Base-by-base conservation (phyloP, 1,139 yeast genomes). In the Candida anutae region DNA sequence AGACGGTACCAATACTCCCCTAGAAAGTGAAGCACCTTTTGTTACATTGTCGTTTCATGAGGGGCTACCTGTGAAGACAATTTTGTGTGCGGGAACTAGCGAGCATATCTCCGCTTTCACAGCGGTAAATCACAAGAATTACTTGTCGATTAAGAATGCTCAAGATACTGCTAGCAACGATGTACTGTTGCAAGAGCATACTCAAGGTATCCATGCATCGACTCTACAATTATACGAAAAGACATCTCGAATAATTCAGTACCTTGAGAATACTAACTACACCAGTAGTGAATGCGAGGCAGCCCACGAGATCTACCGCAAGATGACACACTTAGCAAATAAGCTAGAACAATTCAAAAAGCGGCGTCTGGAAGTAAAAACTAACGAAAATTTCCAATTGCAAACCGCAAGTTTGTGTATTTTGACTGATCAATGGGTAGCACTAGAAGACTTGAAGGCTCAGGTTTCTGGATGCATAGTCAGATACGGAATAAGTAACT, bases 71-170 rank as follows among this genome's bases (percentile, higher is more conserved):
- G 22, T 37, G 18, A 31, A 30, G 13, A 40, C 53, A 1, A 32
- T 31, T 4, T 35, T 52, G 10, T 27, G 40, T 5, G 35, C 49
- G 2, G 46, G 40, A 22, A 53, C 46, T 17, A 48, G 50, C 8
- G 62, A 56, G 29, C 35, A 35, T 12, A 49, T 54, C 9, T 51
- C 56, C 4, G 42, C 53, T 3, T 37, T 45, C 5, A 58, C 64
- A 3, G 46, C 56, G 5, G 33, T 35, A 9, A 54, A 53, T 19
- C 36, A 53, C 31, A 43, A 42, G 27, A 34, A 48, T 5, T 57
- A 57, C 30, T 31, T 28, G 13, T 13, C 23, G 13, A 27, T 28
- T 3, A 27, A 27, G 16, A 32, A 26, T 10, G 16, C 28, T 6
- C 27, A 31, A 4, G 34, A 29, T 5, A 15, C 13, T 9, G 13